A percentile compares a stretch with the other conserved stretches of the same genome.
Conservation (phyloP, 805 yeast species). For the Candida boidinii region DNA sequence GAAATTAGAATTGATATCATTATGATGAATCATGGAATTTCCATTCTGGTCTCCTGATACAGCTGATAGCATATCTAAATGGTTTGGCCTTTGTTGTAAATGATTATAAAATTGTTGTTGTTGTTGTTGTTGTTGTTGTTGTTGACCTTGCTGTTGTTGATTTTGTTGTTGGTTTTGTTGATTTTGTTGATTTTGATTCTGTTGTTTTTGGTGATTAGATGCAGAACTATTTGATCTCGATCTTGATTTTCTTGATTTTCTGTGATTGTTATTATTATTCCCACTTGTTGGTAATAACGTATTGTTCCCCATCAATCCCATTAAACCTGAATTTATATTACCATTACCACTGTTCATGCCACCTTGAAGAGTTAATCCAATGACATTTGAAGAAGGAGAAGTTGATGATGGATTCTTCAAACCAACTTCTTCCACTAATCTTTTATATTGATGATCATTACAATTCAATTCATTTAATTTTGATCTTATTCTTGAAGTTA, state of each 20-base stretch:
- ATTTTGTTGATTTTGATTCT: too few relatives aligned
- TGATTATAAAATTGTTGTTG: conserved; percentile 2
- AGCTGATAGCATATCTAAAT: conserved; percentile 18
- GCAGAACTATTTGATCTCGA: conserved; percentile 19
- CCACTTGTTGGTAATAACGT: too few relatives aligned
- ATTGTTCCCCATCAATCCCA: too few relatives aligned
- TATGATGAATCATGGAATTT: conserved; percentile 14
- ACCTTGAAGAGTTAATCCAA: too few relatives aligned
- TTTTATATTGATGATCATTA: conserved; percentile 63
- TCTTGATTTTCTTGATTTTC: conserved; percentile 16
- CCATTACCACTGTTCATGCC: too few relatives aligned
- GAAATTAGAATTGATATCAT: neutral
- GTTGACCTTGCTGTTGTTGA: conserved; percentile 1
- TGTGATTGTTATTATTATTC: too few relatives aligned
- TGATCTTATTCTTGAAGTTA: conserved; percentile 53
- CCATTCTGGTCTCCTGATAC: too few relatives aligned
- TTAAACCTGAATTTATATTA: too few relatives aligned
- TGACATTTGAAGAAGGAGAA: conserved; percentile 5
- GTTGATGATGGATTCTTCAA: conserved; percentile 22
- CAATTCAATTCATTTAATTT: conserved; percentile 48
- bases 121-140: conserved; percentile 6
- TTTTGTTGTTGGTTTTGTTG: conserved; percentile 5
- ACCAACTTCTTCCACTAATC: conserved; percentile 90
- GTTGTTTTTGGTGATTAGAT: conserved; percentile 1
- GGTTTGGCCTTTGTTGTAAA: neutral